Evolutionary conservation across 2,329 filamentous ascomycete genomes (phyloP).

Genomic region (Fusarium nelsonii): DNA sequence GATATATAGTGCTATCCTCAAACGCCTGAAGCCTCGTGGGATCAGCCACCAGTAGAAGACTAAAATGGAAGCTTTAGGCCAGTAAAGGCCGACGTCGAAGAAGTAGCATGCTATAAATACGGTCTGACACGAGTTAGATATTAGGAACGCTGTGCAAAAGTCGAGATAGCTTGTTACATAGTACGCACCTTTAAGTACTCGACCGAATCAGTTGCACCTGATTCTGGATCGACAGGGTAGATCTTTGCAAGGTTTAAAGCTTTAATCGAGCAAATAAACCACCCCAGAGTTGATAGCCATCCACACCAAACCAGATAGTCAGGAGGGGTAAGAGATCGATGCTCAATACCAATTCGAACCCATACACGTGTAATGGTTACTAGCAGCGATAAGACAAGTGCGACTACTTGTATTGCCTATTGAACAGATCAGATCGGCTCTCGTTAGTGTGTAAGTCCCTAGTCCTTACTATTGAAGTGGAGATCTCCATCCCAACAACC

Average conservation of each 20-base stretch:
- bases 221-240: neutral
- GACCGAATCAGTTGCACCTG: neutral
- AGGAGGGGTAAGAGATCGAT: neutral
- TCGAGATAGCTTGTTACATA: neutral
- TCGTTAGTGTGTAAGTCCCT: neutral
- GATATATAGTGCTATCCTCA: neutral
- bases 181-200: neutral
- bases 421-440: neutral
- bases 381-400: neutral
- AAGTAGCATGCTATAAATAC: neutral
- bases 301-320: neutral
- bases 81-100: neutral
- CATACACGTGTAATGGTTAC: neutral
- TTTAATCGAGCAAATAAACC: neutral
- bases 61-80: neutral
- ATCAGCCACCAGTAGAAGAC: neutral
- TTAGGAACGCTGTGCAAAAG: neutral
- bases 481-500: neutral
- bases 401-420: neutral
- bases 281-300: neutral
- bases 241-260: neutral
- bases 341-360: neutral
- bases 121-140: neutral
- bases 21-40: neutral
- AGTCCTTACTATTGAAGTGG: neutral